These are phyloP conservation scores for Brassica juncea DNA, from an alignment of 345 rosid species.

Conservation along the genomic window DNA sequence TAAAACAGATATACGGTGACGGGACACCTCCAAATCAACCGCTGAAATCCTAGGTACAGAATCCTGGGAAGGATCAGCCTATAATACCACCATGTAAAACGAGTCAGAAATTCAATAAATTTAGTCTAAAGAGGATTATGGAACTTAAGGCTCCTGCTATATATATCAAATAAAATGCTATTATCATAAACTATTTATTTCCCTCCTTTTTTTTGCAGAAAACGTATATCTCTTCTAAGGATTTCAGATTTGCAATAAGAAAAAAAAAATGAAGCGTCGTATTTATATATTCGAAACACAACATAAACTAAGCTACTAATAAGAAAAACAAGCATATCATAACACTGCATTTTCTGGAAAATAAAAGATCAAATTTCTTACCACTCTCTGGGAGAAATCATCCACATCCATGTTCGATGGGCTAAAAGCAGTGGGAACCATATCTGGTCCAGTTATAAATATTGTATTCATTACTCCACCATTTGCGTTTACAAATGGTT, in stretches of 20 bases:
- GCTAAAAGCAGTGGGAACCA: slow-evolving; percentile 40
- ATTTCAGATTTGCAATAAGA: not conserved
- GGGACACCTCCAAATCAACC: slow-evolving; percentile 72
- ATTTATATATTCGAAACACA: not conserved
- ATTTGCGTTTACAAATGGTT: slow-evolving; percentile 53
- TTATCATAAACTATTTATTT: not conserved
- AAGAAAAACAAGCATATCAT: slow-evolving; percentile 5
- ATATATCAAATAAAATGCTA: slow-evolving; percentile 1
- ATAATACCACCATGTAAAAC: slow-evolving; percentile 23
- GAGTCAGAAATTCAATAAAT: slow-evolving; percentile 34
- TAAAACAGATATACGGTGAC: slow-evolving; percentile 64
- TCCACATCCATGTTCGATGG: slow-evolving; percentile 82
- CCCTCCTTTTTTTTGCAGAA: not conserved
- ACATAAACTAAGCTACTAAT: slow-evolving; percentile 9
- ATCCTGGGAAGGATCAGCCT: slow-evolving; percentile 50
- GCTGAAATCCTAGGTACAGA: slow-evolving; percentile 56
- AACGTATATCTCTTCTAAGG: not conserved
- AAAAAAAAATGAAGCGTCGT: not conserved
- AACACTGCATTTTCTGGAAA: slow-evolving; percentile 14
- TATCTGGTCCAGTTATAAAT: slow-evolving; percentile 52
- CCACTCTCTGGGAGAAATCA: slow-evolving; percentile 52
- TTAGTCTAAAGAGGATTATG: not conserved
- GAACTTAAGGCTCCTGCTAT: slow-evolving; percentile 5
- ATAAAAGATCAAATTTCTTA: slow-evolving; percentile 36
- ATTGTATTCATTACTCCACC: slow-evolving; percentile 78